phyloP scores from a whole-genome alignment of 805 yeast species.

The Alloascoidea africana region DNA sequence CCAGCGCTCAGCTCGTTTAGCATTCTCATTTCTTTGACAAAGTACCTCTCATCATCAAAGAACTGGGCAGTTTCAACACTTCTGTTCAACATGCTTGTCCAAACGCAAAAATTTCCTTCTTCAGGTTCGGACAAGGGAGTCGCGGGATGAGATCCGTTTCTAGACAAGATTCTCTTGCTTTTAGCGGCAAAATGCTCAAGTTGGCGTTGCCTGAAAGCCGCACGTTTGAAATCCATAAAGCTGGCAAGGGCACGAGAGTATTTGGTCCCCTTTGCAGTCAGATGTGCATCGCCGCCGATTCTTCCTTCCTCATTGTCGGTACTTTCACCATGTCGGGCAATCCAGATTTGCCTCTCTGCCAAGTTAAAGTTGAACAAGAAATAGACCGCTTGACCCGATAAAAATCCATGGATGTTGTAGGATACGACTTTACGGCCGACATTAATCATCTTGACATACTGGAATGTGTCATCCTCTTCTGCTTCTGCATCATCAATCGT shows the following conservation, averaged over 20 bases:
- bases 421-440: conserved; percentile 92
- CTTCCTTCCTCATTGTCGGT: conserved; percentile 71
- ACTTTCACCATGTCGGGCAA: conserved; percentile 90
- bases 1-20: conserved; percentile 92
- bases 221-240: conserved; percentile 59
- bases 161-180: conserved; percentile 8
- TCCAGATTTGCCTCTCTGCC: conserved; percentile 84
- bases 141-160: conserved; percentile 10
- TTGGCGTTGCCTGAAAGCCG: conserved; percentile 51
- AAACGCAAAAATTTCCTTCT: conserved; percentile 74
- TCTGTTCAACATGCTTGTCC: conserved; percentile 81
- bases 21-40: conserved; percentile 82
- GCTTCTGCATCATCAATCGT: conserved; percentile 66
- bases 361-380: conserved; percentile 81
- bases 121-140: conserved; percentile 25
- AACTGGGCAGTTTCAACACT: conserved; percentile 63
- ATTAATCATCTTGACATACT: conserved; percentile 89
- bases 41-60: conserved; percentile 62
- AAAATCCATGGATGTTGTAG: conserved; percentile 73
- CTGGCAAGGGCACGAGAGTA: conserved; percentile 60
- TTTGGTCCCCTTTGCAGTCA: conserved; percentile 65
- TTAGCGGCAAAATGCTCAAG: conserved; percentile 32
- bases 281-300: conserved; percentile 82
- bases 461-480: conserved; percentile 35
- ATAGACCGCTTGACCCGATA: conserved; percentile 88